Evolutionary conservation across 2,329 filamentous ascomycete species (phyloP), one percentile per base, ranked within the genome.

Genomic region (Calonectria henricotiae): DNA sequence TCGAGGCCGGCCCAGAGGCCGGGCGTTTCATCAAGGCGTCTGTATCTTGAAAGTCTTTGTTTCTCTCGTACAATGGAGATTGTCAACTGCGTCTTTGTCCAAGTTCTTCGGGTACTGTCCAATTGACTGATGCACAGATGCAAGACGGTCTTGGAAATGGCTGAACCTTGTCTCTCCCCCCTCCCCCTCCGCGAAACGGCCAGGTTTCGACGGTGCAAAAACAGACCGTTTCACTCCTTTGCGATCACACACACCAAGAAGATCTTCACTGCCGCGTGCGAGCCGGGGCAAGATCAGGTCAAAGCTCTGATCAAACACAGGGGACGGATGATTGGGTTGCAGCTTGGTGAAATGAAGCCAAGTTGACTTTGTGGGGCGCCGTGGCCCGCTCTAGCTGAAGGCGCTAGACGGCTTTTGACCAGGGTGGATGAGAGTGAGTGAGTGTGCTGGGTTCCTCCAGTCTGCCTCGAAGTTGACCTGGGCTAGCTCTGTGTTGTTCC

Each of bases 271-370:
- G 49, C 17, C 15, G 35, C 8, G 13, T 35, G 17, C 44, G 17
- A 41, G 1, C 27, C 25, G 9, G 37, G 44, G 17, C 54, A 17
- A 32, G 17, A 13, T 30, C 20, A 35, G 44, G 60, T 12, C 61
- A 60, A 51, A 23, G 66, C 60, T 58, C 35, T 15, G n/a, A 54
- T 17, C 60, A 37, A 47, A 46, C 67, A 54, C 39, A 46, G 17
- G 41, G 41, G 41, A 43, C 4, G 23, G n/a, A 11, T 11, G 43
- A 46, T 46, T 46, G n/a, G n/a, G n/a, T 20, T 46, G 43, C n/a
- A 46, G 20, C 32, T n/a, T 46, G n/a, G 20, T 41, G n/a, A 64
- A 68, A 65, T 68, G 66, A 68, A 68, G 51, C 15, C 47, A 41
- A 55, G 32, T 41, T 20, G 32, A 20, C 23, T 23, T 23, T 51